Evolutionary conservation across 768 basidiomycete species (phyloP).

Genomic region (Tylopilus sp.): DNA sequence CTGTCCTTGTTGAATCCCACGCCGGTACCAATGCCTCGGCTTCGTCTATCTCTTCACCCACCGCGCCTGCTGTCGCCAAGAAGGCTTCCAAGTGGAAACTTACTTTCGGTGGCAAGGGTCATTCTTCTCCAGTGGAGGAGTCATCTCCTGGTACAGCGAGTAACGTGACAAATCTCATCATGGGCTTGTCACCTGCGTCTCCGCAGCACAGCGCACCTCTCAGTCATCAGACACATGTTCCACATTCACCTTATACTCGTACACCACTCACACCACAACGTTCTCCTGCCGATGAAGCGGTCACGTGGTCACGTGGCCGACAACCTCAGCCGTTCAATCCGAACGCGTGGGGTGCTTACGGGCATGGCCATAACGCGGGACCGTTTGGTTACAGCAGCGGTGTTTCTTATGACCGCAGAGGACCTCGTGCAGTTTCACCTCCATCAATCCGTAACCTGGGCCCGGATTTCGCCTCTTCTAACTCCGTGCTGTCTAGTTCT

Average conservation of each 20-base stretch:
- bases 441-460: constrained; percentile 54
- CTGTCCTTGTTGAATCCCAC: constrained; percentile 31
- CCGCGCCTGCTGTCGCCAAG: constrained; percentile 48
- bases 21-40: constrained; percentile 17
- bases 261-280: constrained; percentile 32
- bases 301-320: constrained; percentile 51
- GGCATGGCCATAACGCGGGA: constrained; percentile 8
- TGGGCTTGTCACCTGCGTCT: constrained; percentile 41
- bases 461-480: constrained; percentile 49
- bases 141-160: constrained; percentile 60
- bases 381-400: constrained; percentile 11
- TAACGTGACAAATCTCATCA: constrained; percentile 74
- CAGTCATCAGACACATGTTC: constrained; percentile 11
- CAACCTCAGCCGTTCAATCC: constrained; percentile 27
- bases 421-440: constrained; percentile 53
- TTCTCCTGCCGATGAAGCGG: constrained; percentile 39
- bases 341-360: constrained; percentile 18
- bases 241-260: constrained; percentile 25
- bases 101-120: constrained; percentile 62
- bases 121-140: constrained; percentile 37
- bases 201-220: constrained; percentile 1
- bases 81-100: constrained; percentile 67
- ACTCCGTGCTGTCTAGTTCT: constrained; percentile 53
- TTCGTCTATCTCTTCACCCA: constrained; percentile 20
- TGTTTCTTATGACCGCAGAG: constrained; percentile 31